A percentile compares a stretch with the other conserved stretches of the same genome.
These are phyloP conservation scores for Aristolochia contorta DNA, from an alignment of 164 flowering plant species.

Conservation along the genomic window DNA sequence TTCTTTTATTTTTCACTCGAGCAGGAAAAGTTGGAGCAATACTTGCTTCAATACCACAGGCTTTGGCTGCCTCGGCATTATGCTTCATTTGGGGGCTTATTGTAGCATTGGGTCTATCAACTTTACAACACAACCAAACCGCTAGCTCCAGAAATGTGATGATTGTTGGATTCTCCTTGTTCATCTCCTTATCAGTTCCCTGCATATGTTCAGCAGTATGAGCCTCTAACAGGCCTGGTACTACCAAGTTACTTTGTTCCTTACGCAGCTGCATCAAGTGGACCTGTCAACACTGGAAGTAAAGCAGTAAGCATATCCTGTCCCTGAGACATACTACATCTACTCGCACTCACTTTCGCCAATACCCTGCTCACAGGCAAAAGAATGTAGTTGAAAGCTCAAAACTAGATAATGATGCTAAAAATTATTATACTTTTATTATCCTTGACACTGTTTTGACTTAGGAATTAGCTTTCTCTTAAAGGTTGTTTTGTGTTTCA, in stretches of 20 bases:
- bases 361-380: background rate
- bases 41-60: slow-evolving; percentile 87
- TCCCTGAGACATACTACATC: background rate
- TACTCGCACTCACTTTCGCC: background rate
- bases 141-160: slow-evolving; percentile 64
- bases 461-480: too few species aligned
- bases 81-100: slow-evolving; percentile 83
- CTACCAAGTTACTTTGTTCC: slow-evolving; percentile 77
- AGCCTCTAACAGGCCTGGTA: slow-evolving; percentile 43
- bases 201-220: slow-evolving; percentile 81
- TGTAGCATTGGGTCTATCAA: slow-evolving; percentile 73
- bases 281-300: slow-evolving; percentile 61
- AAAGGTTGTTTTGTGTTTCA: too few species aligned
- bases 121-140: slow-evolving; percentile 57
- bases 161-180: slow-evolving; percentile 84
- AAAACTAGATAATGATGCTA: too few species aligned
- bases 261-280: slow-evolving; percentile 73
- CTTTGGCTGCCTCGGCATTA: slow-evolving; percentile 77
- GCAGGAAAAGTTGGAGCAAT: slow-evolving; percentile 88
- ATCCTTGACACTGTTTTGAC: too few species aligned
- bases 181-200: slow-evolving; percentile 80
- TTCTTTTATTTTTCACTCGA: background rate
- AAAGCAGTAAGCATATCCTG: slow-evolving; percentile 31
- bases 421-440: too few species aligned
- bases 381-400: background rate